Evolutionary conservation across 257 asterid genomes (phyloP).

Genomic region (Anisodus acutangulus): DNA sequence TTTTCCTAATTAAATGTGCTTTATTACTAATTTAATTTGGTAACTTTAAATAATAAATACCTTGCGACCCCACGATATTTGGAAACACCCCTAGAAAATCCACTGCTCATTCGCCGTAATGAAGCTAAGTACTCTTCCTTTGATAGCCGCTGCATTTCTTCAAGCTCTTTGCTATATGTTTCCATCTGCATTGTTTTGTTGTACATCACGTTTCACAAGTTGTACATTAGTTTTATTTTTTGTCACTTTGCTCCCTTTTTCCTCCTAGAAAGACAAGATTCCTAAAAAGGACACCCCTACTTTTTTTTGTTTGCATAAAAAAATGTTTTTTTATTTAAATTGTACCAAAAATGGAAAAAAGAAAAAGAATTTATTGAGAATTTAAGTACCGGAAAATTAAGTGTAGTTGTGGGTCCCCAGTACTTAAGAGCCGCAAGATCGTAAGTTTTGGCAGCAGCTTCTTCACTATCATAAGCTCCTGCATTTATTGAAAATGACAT

Average conservation of each 20-base stretch:
- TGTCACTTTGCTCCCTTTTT: not conserved
- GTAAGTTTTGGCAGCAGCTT: slow-evolving; percentile 83
- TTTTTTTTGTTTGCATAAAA: not conserved
- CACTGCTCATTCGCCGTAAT: slow-evolving; percentile 69
- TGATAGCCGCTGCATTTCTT: slow-evolving; percentile 60
- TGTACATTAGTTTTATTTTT: not conserved
- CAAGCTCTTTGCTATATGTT: slow-evolving; percentile 54
- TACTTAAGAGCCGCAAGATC: slow-evolving; percentile 95
- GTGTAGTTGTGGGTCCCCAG: slow-evolving; percentile 70
- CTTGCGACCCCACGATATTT: slow-evolving; percentile 88
- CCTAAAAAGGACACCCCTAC: not conserved
- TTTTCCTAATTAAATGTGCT: not conserved
- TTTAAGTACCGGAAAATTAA: slow-evolving; percentile 68
- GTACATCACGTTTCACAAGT: not conserved
- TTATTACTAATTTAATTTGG: no score
- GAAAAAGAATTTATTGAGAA: not conserved
- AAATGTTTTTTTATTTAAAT: not conserved
- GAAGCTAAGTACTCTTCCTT: slow-evolving; percentile 77
- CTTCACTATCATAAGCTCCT: slow-evolving; percentile 94
- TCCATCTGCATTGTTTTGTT: slow-evolving; percentile 51
- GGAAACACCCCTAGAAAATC: slow-evolving; percentile 82
- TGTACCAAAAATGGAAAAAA: not conserved
- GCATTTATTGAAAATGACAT: slow-evolving; percentile 18
- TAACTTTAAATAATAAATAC: slow-evolving; percentile 34
- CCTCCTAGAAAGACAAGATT: not conserved